These are phyloP conservation scores for Elongisporangium undulatum DNA, from an alignment of 352 stramenopile genomes.

Conservation along the genomic window DNA sequence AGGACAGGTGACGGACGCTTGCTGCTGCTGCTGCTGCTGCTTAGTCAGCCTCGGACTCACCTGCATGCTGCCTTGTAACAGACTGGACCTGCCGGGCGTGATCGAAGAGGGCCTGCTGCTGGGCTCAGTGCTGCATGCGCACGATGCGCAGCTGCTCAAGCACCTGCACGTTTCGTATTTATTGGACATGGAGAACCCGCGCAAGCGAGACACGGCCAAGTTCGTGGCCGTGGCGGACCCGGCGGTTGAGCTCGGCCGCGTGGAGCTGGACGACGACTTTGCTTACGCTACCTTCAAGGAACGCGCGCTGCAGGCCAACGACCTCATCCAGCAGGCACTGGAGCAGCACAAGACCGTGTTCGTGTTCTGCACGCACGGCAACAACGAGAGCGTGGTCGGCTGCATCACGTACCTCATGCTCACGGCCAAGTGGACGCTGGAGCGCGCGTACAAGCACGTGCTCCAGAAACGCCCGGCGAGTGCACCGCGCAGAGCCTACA, in stretches of 20 bases:
- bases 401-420: constrained; percentile 69
- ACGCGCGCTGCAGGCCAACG: constrained; percentile 33
- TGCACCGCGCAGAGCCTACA: constrained; percentile 55
- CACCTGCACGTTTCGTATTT: constrained; percentile 45
- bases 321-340: constrained; percentile 34
- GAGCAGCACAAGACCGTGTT: constrained; percentile 47
- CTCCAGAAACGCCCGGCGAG: constrained; percentile 52
- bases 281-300: constrained; percentile 53
- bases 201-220: constrained; percentile 30
- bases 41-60: not conserved
- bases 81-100: constrained; percentile 60
- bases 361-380: constrained; percentile 69
- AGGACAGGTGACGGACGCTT: constrained; percentile 12
- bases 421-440: constrained; percentile 48
- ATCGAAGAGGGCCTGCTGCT: constrained; percentile 50
- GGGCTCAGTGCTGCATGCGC: constrained; percentile 53
- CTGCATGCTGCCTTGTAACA: constrained; percentile 7
- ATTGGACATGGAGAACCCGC: constrained; percentile 60
- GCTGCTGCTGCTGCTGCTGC: not conserved
- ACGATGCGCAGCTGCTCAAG: constrained; percentile 49
- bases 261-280: constrained; percentile 64
- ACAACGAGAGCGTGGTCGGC: constrained; percentile 64
- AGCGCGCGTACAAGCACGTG: constrained; percentile 57
- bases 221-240: constrained; percentile 13
- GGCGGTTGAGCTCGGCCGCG: constrained; percentile 25